Evolutionary conservation across 2,329 filamentous ascomycete genomes (phyloP).

Genomic region (Didymella glomerata): DNA sequence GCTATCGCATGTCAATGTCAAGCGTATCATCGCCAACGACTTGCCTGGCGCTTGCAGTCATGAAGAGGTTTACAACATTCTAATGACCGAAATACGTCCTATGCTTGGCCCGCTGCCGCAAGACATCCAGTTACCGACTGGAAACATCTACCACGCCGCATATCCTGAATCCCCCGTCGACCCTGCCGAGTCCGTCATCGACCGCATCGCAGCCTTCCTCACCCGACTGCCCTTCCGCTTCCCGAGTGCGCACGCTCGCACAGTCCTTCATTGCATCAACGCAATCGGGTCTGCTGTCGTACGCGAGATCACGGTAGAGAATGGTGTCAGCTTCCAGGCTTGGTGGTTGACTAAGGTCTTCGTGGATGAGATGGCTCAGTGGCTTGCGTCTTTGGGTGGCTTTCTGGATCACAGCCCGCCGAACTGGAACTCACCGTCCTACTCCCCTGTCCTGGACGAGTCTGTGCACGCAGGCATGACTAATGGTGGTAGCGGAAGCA

Average conservation of each 20-base stretch:
- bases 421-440: conserved; percentile 35
- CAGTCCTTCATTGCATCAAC: conserved; percentile 79
- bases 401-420: conserved; percentile 71
- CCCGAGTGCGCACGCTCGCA: conserved; percentile 74
- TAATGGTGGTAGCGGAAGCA: conserved; percentile 49
- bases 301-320: conserved; percentile 80
- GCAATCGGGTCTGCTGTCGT: conserved; percentile 78
- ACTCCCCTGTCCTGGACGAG: conserved; percentile 43
- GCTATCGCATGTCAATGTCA: conserved; percentile 69
- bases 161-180: conserved; percentile 38
- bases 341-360: conserved; percentile 98
- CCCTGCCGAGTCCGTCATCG: conserved; percentile 66
- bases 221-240: conserved; percentile 74
- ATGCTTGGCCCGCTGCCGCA: conserved; percentile 74
- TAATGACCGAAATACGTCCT: conserved; percentile 69
- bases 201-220: conserved; percentile 80
- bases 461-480: conserved; percentile 41
- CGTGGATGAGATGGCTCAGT: conserved; percentile 92
- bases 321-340: conserved; percentile 82
- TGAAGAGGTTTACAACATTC: conserved; percentile 64
- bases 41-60: conserved; percentile 62
- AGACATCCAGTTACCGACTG: conserved; percentile 69
- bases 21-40: conserved; percentile 65
- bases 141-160: conserved; percentile 55
- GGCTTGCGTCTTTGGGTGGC: conserved; percentile 87